phyloP scores from a whole-genome alignment of 495 filamentous ascomycete genomes.

The Hypoxylon lienhwacheense region DNA sequence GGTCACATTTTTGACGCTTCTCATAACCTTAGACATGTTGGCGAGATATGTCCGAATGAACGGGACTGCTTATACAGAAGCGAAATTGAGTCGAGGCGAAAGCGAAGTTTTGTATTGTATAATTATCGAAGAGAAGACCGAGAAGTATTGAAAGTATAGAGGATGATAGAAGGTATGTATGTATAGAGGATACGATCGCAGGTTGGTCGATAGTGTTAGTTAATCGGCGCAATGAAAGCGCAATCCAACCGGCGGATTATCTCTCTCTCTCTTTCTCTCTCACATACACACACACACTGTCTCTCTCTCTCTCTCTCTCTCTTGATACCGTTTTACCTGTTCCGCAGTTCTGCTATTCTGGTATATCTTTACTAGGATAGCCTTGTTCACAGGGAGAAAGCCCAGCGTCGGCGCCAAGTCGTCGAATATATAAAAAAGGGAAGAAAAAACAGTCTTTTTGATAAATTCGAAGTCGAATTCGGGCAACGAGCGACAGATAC shows the following conservation, averaged over 20 bases:
- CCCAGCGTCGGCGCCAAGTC: conserved; percentile 15
- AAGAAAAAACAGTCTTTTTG: too few species aligned
- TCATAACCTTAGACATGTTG: conserved; percentile 94
- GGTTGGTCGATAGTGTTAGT: conserved; percentile 18
- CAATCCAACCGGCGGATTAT: conserved; percentile 37
- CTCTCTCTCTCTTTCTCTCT: too few species aligned
- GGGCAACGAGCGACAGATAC: conserved; percentile 7
- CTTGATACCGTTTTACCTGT: too few species aligned
- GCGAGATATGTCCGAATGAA: conserved; percentile 25
- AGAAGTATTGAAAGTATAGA: conserved; percentile 9
- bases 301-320: too few species aligned
- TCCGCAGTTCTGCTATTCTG: too few species aligned
- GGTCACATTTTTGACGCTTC: conserved; percentile 99
- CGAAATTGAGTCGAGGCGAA: neutral
- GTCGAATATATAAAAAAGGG: conserved; percentile 5
- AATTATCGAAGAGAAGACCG: too few species aligned
- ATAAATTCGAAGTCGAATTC: conserved; percentile 11
- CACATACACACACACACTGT: too few species aligned
- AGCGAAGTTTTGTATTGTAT: conserved; percentile 2
- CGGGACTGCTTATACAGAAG: conserved; percentile 2
- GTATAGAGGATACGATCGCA: conserved; percentile 20
- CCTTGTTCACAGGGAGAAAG: too few species aligned
- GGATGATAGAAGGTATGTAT: conserved; percentile 19
- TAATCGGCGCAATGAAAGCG: conserved; percentile 34
- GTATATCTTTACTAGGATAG: too few species aligned